Percentiles rank a stretch among this genome's conserved stretches.
These are phyloP conservation scores for Camptophora hylomeconis DNA, from an alignment of 2,329 filamentous ascomycete species.

Conservation along the genomic window DNA sequence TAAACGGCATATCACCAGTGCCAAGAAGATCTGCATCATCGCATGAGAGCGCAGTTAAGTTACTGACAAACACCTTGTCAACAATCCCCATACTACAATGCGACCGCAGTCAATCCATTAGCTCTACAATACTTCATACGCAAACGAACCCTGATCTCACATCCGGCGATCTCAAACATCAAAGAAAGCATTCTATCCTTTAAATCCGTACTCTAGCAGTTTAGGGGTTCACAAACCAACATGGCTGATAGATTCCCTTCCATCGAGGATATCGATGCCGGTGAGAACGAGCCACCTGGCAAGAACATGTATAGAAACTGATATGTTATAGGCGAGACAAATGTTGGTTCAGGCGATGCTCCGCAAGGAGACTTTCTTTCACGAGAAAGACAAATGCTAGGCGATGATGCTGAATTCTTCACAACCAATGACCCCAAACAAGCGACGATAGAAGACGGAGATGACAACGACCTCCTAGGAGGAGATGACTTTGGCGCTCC, in stretches of 20 bases:
- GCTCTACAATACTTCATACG: too few species aligned
- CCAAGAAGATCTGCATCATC: too few species aligned
- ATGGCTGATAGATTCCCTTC: slow-evolving; percentile 75
- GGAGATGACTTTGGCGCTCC: slow-evolving; percentile 26
- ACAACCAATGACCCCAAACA: slow-evolving; percentile 54
- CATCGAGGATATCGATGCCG: slow-evolving; percentile 61
- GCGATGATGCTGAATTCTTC: slow-evolving; percentile 89
- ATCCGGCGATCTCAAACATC: too few species aligned
- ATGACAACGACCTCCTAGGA: slow-evolving; percentile 62
- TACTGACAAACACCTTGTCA: too few species aligned
- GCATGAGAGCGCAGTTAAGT: too few species aligned
- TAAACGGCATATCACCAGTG: too few species aligned
- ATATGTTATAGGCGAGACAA: slow-evolving; percentile 16
- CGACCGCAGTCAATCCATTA: too few species aligned
- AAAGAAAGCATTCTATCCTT: too few species aligned
- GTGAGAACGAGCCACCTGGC: slow-evolving; percentile 24
- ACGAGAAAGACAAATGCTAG: slow-evolving; percentile 78
- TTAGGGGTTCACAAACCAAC: too few species aligned
- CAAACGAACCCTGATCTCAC: too few species aligned
- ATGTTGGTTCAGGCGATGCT: slow-evolving; percentile 12
- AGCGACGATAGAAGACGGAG: slow-evolving; percentile 49
- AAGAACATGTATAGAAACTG: not conserved
- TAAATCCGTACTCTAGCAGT: too few species aligned
- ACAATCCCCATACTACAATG: too few species aligned
- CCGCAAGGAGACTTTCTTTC: slow-evolving; percentile 70